A percentile compares a stretch with the other conserved stretches of the same genome.
These are phyloP conservation scores for Thraustochytrium striatum DNA, from an alignment of 352 stramenopile species.

Conservation along the genomic window DNA sequence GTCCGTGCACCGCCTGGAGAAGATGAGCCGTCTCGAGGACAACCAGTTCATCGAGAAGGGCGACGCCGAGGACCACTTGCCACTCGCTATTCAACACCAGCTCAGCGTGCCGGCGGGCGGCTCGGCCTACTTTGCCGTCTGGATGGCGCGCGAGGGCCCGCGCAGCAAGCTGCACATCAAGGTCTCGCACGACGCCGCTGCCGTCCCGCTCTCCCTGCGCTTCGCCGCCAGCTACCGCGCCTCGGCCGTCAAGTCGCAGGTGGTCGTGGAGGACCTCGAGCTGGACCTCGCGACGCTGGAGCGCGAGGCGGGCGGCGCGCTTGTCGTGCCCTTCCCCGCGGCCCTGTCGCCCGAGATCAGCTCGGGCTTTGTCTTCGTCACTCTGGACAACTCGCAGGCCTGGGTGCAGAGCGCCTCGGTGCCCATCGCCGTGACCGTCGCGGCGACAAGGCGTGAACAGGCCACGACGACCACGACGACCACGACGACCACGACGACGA, in stretches of 20 bases:
- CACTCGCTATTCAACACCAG: neutral
- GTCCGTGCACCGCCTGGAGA: constrained; percentile 26
- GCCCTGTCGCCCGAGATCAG: neutral
- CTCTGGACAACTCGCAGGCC: constrained; percentile 14
- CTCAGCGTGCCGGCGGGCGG: constrained; percentile 6
- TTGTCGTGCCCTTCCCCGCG: constrained; percentile 3
- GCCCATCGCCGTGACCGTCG: no score
- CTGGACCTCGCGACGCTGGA: neutral
- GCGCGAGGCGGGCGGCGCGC: neutral
- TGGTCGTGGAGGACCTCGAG: neutral
- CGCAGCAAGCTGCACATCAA: constrained; percentile 9
- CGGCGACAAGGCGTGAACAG: no score
- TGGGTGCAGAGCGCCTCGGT: neutral
- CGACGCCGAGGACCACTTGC: constrained; percentile 34
- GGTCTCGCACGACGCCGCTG: neutral
- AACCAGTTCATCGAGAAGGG: constrained; percentile 27
- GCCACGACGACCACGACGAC: no score
- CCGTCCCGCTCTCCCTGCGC: neutral
- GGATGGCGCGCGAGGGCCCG: constrained; percentile 33
- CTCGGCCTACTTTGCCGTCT: constrained; percentile 11
- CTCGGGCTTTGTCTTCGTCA: constrained; percentile 18
- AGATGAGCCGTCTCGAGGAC: constrained; percentile 13
- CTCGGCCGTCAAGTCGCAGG: neutral
- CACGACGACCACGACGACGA: no score
- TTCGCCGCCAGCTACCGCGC: neutral